Conservation (phyloP, 371 early-diverging fungal species). For the Saksenaea vasiformis region DNA sequence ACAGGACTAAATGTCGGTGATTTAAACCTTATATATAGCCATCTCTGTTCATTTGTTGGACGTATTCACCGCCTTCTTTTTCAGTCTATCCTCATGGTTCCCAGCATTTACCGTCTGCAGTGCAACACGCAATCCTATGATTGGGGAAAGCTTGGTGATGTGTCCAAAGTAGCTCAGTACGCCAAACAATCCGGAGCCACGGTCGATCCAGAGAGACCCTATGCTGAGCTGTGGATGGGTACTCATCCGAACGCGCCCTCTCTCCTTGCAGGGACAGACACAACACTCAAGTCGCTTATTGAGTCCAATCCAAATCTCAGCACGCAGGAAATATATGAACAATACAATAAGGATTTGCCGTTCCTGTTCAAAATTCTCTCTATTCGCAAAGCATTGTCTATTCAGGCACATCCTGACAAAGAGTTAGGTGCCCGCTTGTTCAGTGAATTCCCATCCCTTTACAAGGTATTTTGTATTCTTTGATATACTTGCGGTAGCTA, state of each 20-base stretch:
- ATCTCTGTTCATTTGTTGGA: too few species aligned
- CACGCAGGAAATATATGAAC: constrained; percentile 49
- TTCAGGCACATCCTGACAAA: constrained; percentile 98
- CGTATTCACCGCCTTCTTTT: background rate
- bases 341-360: constrained; percentile 83
- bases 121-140: constrained; percentile 84
- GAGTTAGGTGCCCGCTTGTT: constrained; percentile 76
- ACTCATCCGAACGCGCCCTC: constrained; percentile 96
- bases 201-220: constrained; percentile 70
- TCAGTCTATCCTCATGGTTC: constrained; percentile 8
- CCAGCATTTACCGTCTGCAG: constrained; percentile 56
- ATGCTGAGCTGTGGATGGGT: constrained; percentile 99
- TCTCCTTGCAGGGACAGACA: constrained; percentile 37
- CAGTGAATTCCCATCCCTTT: constrained; percentile 72
- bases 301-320: constrained; percentile 50
- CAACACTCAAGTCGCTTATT: constrained; percentile 59
- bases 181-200: constrained; percentile 60
- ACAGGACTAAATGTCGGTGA: too few species aligned
- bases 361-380: constrained; percentile 97
- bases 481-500: background rate
- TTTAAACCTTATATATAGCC: too few species aligned
- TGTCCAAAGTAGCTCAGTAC: constrained; percentile 84
- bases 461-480: constrained; percentile 61
- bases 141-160: constrained; percentile 92
- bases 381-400: constrained; percentile 92